A percentile compares a stretch with the other conserved stretches of the same genome.
phyloP scores from a whole-genome alignment of 768 basidiomycete species.

The Leccinum obscurum region DNA sequence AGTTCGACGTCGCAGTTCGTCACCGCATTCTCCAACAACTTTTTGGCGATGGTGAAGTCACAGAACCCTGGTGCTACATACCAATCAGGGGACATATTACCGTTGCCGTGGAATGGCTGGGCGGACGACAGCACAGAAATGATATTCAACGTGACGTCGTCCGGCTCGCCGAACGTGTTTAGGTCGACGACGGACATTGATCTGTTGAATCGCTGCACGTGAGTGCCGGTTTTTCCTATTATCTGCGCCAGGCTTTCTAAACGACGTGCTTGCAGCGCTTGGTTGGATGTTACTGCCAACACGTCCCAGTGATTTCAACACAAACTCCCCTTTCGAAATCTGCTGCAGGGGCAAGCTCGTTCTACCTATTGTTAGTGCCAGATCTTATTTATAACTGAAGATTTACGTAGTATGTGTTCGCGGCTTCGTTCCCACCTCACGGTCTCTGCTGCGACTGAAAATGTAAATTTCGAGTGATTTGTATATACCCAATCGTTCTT shows the following conservation, averaged over 20 bases:
- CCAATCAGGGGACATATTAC: slow-evolving; percentile 17
- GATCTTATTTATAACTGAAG: not conserved
- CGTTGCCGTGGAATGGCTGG: slow-evolving; percentile 16
- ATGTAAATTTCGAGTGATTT: no score
- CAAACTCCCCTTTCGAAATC: not conserved
- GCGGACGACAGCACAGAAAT: slow-evolving; percentile 37
- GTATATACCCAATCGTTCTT: no score
- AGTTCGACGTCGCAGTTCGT: slow-evolving; percentile 23
- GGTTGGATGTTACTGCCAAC: slow-evolving; percentile 4
- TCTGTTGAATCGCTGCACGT: slow-evolving; percentile 37
- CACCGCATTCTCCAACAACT: slow-evolving; percentile 25
- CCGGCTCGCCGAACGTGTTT: slow-evolving; percentile 33
- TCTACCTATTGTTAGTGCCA: not conserved
- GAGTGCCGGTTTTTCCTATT: not conserved
- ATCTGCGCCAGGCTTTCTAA: not conserved
- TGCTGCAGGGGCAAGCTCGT: not conserved
- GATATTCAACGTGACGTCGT: slow-evolving; percentile 41
- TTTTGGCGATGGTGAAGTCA: slow-evolving; percentile 22
- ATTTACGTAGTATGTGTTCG: no score
- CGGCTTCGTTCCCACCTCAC: no score
- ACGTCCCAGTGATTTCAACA: slow-evolving; percentile 6
- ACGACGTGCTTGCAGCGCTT: slow-evolving; percentile 2
- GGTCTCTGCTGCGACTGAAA: no score
- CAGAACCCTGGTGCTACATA: slow-evolving; percentile 21
- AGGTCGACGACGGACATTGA: slow-evolving; percentile 29